Percentiles rank a stretch among this genome's conserved stretches.
phyloP scores from a whole-genome alignment of 78 protist genomes.

The Pelomyxa schiedti region DNA sequence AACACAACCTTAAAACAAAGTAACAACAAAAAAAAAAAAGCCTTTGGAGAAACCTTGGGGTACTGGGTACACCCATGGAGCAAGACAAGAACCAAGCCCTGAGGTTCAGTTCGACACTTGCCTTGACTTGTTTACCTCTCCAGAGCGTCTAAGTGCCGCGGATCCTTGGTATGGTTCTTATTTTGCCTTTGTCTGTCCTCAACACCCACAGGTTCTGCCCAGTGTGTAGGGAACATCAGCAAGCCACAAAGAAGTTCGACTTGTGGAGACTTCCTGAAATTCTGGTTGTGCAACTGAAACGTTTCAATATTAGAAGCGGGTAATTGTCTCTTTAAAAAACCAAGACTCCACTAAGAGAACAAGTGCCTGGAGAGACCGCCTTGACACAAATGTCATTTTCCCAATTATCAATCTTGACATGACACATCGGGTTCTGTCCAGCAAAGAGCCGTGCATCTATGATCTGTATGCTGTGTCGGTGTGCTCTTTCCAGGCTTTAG shows the following conservation, averaged over 20 bases:
- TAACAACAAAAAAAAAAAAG: no score
- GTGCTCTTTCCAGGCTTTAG: no score
- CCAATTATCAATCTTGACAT: conserved; percentile 66
- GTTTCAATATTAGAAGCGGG: conserved; percentile 49
- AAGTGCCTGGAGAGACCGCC: conserved; percentile 65
- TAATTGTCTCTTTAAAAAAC: no score
- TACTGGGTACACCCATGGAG: no score
- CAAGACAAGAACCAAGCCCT: no score
- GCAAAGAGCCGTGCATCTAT: conserved; percentile 31
- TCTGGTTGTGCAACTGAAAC: conserved; percentile 81
- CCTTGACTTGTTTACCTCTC: conserved; percentile 27
- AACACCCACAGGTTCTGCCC: no score
- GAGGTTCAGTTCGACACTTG: no score
- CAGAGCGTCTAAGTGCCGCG: conserved; percentile 30
- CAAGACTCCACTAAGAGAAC: no score
- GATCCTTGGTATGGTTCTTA: conserved; percentile 72
- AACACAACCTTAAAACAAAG: no score
- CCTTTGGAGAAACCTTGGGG: no score
- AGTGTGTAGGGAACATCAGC: conserved; percentile 17
- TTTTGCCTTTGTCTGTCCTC: no score
- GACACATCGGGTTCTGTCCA: conserved; percentile 14
- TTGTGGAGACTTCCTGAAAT: conserved; percentile 80
- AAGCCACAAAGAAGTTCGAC: conserved; percentile 67
- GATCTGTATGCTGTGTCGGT: conserved; percentile 76
- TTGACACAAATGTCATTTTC: conserved; percentile 57